Conservation (phyloP, 2,329 filamentous ascomycete species). For the Teratosphaeria epicoccoides region DNA sequence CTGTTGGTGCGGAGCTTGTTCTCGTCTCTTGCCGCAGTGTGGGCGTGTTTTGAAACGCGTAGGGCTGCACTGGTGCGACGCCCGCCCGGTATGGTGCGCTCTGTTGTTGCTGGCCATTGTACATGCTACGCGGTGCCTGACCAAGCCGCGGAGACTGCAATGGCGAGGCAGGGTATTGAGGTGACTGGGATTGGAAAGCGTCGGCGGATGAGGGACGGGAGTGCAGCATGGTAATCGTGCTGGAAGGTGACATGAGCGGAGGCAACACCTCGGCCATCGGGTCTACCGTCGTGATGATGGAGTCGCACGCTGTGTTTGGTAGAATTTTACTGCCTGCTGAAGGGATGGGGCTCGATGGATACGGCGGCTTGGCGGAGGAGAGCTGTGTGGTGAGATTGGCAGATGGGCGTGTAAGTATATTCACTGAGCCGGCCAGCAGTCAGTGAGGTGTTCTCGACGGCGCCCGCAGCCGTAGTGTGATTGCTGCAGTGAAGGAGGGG, state of each 20-base stretch:
- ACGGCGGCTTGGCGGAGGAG: conserved; percentile 10
- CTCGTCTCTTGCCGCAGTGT: conserved; percentile 47
- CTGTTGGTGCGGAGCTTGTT: conserved; percentile 41
- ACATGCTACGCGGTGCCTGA: conserved; percentile 33
- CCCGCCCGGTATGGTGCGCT: conserved; percentile 33
- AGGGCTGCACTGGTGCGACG: conserved; percentile 36
- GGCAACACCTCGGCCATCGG: conserved; percentile 37
- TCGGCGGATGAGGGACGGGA: conserved; percentile 34
- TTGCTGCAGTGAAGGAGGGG: background rate
- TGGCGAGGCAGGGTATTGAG: conserved; percentile 14
- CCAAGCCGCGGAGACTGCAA: conserved; percentile 29
- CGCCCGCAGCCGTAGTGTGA: background rate
- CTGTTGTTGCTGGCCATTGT: conserved; percentile 30
- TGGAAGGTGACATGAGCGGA: conserved; percentile 36
- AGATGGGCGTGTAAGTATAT: conserved; percentile 11
- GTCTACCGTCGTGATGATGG: conserved; percentile 16
- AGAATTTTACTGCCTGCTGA: conserved; percentile 7
- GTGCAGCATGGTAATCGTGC: conserved; percentile 41
- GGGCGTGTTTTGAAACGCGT: conserved; percentile 42
- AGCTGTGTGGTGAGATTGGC: background rate
- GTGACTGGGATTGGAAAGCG: conserved; percentile 33
- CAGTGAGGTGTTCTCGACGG: conserved; percentile 12
- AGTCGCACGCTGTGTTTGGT: conserved; percentile 4
- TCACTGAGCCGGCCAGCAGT: conserved; percentile 24
- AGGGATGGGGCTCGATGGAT: conserved; percentile 7